Percentiles rank a stretch among this genome's conserved stretches.
Evolutionary conservation across 208 protist species (phyloP).

Genomic region (Crithidia sp.): DNA sequence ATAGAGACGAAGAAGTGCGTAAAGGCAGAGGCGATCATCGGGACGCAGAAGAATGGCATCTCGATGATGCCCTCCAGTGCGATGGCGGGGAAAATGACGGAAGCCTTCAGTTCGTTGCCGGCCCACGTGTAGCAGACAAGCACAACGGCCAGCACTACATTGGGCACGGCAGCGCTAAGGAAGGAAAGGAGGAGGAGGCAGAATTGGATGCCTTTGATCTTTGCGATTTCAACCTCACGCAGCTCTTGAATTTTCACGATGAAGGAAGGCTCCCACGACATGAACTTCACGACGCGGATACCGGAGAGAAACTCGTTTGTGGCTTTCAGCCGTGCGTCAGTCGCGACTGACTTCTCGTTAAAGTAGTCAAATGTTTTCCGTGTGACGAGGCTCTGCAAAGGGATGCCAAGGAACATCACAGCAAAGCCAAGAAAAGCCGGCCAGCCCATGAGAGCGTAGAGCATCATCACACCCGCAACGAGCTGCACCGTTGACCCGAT

Average conservation of each 20-base stretch:
- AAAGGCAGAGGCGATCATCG: slow-evolving; percentile 78
- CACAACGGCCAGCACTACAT: slow-evolving; percentile 53
- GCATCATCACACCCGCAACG: slow-evolving; percentile 37
- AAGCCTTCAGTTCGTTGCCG: slow-evolving; percentile 65
- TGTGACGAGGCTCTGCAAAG: slow-evolving; percentile 57
- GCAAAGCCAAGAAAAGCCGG: slow-evolving; percentile 65
- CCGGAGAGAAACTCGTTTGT: slow-evolving; percentile 90
- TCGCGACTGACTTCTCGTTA: slow-evolving; percentile 37
- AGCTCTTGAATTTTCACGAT: slow-evolving; percentile 36
- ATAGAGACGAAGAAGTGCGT: slow-evolving; percentile 65
- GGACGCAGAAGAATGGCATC: slow-evolving; percentile 78
- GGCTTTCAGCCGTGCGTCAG: slow-evolving; percentile 82
- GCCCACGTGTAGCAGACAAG: slow-evolving; percentile 46
- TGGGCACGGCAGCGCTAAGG: slow-evolving; percentile 54
- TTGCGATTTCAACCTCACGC: slow-evolving; percentile 45
- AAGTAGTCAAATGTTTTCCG: slow-evolving; percentile 32
- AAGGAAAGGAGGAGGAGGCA: slow-evolving; percentile 55
- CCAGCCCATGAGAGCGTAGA: slow-evolving; percentile 62
- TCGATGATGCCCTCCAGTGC: slow-evolving; percentile 56
- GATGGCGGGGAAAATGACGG: slow-evolving; percentile 87
- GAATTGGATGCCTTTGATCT: slow-evolving; percentile 31
- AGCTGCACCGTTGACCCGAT: slow-evolving; percentile 68
- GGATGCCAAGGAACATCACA: slow-evolving; percentile 63
- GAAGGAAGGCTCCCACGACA: slow-evolving; percentile 88
- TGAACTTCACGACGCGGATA: slow-evolving; percentile 93